Evolutionary conservation across 352 stramenopile genomes (phyloP).

Genomic region (Peronospora farinosa): DNA sequence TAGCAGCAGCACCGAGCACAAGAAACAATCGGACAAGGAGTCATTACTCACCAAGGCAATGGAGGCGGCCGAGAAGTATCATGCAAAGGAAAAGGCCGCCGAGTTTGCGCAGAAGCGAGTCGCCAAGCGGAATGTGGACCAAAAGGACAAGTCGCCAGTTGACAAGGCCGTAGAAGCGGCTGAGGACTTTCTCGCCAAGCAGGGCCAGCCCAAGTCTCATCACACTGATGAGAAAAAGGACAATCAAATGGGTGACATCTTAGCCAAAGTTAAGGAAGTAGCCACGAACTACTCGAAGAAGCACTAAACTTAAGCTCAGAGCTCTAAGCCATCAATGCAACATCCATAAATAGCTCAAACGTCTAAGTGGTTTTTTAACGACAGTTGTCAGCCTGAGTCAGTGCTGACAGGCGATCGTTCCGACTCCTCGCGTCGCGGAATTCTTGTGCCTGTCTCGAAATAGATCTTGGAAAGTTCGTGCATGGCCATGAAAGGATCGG

Average conservation of each 20-base stretch:
- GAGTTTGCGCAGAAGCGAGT: constrained; percentile 31
- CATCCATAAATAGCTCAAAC: background rate
- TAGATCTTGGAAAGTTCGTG: background rate
- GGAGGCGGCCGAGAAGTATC: constrained; percentile 31
- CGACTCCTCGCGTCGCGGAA: background rate
- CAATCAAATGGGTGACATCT: constrained; percentile 21
- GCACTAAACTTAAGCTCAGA: constrained; percentile 10
- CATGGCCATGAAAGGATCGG: background rate
- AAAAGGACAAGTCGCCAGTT: constrained; percentile 25
- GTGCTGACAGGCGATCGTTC: background rate
- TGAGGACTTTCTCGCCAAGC: constrained; percentile 28
- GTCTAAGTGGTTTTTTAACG: background rate
- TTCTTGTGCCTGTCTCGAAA: background rate
- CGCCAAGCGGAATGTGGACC: constrained; percentile 11
- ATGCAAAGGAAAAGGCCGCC: constrained; percentile 27
- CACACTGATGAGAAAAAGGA: constrained; percentile 17
- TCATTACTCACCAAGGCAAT: constrained; percentile 22
- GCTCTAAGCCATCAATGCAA: background rate
- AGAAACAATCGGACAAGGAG: constrained; percentile 13
- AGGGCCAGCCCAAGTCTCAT: constrained; percentile 20
- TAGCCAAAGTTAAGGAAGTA: constrained; percentile 19
- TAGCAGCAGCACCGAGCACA: constrained; percentile 11
- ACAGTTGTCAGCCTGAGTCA: background rate
- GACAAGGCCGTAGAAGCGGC: constrained; percentile 24
- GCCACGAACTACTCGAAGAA: constrained; percentile 19